Percentiles rank a stretch among this genome's conserved stretches.
phyloP scores from a whole-genome alignment of 257 asterid genomes.

The Solanum bulbocastanum region DNA sequence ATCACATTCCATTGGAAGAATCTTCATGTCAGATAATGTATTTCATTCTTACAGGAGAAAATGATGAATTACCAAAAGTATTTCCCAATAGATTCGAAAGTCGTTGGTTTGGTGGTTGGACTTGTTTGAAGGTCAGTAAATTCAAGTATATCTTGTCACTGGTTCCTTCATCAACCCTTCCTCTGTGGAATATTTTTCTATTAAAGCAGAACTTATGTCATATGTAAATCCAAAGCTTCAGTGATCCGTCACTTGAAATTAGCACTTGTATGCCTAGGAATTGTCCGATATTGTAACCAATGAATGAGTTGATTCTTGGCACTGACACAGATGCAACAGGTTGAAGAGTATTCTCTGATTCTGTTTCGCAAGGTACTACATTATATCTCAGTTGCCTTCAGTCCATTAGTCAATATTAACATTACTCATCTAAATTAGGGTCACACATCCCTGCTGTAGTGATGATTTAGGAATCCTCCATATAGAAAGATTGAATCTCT shows the following conservation, averaged over 20 bases:
- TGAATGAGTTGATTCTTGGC: neutral
- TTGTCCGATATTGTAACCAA: neutral
- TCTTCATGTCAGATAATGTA: neutral
- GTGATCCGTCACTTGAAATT: neutral
- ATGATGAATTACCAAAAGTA: conserved; percentile 1
- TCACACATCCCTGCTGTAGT: neutral
- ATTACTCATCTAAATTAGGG: neutral
- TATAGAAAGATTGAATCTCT: neutral
- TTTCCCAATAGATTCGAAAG: conserved; percentile 43
- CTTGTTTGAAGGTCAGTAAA: conserved; percentile 34
- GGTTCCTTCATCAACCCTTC: neutral
- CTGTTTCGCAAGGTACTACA: neutral
- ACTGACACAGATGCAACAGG: neutral
- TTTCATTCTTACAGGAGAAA: conserved; percentile 28
- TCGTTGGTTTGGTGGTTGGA: conserved; percentile 85
- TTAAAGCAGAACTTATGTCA: neutral
- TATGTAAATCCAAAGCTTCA: neutral
- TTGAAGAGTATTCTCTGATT: neutral
- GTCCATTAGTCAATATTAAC: neutral
- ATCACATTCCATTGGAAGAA: conserved; percentile 1
- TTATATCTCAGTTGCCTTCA: neutral
- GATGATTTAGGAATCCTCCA: neutral
- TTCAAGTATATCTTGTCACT: neutral
- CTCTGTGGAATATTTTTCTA: neutral
- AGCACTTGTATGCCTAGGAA: neutral